phyloP scores from a whole-genome alignment of 2,329 filamentous ascomycete species.

The Colletotrichum costaricense region DNA sequence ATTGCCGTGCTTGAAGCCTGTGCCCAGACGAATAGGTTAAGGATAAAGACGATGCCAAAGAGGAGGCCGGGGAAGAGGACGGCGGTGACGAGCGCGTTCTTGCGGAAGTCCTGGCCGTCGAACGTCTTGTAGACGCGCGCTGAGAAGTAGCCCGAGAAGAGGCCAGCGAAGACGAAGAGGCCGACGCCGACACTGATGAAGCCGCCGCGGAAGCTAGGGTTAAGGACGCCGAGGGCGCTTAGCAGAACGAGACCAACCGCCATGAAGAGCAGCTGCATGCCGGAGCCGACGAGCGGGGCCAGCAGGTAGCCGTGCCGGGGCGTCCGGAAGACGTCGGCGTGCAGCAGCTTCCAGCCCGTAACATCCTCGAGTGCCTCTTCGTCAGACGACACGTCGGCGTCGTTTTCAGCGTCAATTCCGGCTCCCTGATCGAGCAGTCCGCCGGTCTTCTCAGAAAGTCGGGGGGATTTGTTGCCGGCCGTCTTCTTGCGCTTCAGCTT shows the following conservation, averaged over 20 bases:
- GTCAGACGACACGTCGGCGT: constrained; percentile 70
- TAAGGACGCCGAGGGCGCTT: constrained; percentile 81
- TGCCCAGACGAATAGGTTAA: constrained; percentile 92
- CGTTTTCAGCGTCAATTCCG: constrained; percentile 59
- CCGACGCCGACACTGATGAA: constrained; percentile 88
- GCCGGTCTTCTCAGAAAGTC: constrained; percentile 60
- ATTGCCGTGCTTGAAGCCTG: constrained; percentile 90
- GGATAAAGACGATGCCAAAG: constrained; percentile 79
- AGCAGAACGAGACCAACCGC: constrained; percentile 76
- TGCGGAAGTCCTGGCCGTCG: constrained; percentile 78
- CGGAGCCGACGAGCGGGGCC: constrained; percentile 85
- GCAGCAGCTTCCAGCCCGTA: constrained; percentile 88
- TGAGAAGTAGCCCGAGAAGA: constrained; percentile 91
- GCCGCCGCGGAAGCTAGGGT: constrained; percentile 89
- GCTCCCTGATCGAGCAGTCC: constrained; percentile 71
- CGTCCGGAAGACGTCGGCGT: constrained; percentile 87
- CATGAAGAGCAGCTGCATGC: constrained; percentile 89
- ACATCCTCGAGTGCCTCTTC: constrained; percentile 82
- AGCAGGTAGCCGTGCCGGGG: constrained; percentile 78
- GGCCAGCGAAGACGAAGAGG: constrained; percentile 83
- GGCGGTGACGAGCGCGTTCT: constrained; percentile 83
- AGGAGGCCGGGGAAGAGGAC: constrained; percentile 82
- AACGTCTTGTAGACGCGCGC: constrained; percentile 86
- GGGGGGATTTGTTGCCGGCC: constrained; percentile 36
- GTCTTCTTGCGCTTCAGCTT: constrained; percentile 62